phyloP scores from a whole-genome alignment of 768 basidiomycete genomes.

The Pleurotus salmoneostramineus region DNA sequence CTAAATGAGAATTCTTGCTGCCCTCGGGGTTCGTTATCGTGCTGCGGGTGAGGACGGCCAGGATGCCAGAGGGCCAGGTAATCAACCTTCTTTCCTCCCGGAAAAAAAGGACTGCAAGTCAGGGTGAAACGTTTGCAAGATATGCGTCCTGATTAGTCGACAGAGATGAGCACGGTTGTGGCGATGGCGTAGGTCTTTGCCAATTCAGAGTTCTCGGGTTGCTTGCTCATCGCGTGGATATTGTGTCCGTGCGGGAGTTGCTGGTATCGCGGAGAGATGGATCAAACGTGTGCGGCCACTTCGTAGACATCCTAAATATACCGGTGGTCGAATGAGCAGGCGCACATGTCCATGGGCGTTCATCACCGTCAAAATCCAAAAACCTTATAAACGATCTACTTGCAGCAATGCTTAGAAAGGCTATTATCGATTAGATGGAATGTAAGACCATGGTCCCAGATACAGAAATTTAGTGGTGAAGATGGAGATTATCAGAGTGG shows the following conservation, averaged over 20 bases:
- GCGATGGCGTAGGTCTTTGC: not conserved
- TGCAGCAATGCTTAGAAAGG: not conserved
- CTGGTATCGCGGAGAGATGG: not conserved
- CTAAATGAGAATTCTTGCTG: not conserved
- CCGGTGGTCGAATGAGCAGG: slow-evolving; percentile 4
- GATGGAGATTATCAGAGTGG: slow-evolving; percentile 27
- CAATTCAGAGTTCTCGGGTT: not conserved
- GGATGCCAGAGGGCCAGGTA: not conserved
- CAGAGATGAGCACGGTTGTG: not conserved
- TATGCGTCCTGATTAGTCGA: slow-evolving; percentile 5
- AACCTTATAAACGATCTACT: not conserved
- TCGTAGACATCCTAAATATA: not conserved
- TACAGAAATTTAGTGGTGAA: slow-evolving; percentile 5
- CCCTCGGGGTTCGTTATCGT: not conserved
- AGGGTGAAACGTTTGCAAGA: slow-evolving; percentile 6
- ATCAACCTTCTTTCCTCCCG: not conserved
- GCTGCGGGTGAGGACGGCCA: not conserved
- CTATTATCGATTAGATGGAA: slow-evolving; percentile 1
- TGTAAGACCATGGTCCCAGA: not conserved
- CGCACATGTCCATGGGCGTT: slow-evolving; percentile 2
- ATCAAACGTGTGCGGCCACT: slow-evolving; percentile 1
- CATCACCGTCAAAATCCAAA: not conserved
- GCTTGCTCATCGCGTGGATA: not conserved
- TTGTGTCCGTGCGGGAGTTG: not conserved
- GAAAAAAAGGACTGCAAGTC: not conserved